These are phyloP conservation scores for Neurospora sp. DNA, from an alignment of 495 filamentous ascomycete genomes.

Conservation along the genomic window DNA sequence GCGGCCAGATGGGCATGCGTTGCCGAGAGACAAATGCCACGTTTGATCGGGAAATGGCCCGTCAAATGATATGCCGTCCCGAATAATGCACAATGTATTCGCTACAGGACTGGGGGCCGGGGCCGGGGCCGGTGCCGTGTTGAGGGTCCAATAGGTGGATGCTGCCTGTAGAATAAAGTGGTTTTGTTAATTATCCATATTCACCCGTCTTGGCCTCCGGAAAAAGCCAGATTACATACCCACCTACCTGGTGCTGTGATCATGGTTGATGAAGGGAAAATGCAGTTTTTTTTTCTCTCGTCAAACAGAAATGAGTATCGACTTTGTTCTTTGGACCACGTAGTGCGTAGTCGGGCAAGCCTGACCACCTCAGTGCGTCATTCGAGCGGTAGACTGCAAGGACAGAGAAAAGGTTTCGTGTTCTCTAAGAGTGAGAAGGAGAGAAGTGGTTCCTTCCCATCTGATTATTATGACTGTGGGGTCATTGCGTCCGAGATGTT, in stretches of 20 bases:
- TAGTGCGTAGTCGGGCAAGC: too few relatives aligned
- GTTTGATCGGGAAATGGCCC: neutral
- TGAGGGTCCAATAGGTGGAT: neutral
- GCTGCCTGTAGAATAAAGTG: conserved; percentile 1
- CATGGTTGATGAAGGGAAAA: neutral
- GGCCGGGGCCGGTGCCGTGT: neutral
- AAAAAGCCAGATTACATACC: conserved; percentile 3
- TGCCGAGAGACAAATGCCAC: conserved; percentile 1
- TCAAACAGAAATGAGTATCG: too few relatives aligned
- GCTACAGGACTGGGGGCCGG: neutral
- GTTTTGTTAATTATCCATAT: conserved; percentile 11
- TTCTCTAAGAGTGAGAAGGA: too few relatives aligned
- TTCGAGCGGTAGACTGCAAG: too few relatives aligned
- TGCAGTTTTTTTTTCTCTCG: neutral
- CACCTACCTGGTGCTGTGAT: neutral
- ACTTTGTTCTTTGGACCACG: too few relatives aligned
- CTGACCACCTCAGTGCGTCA: too few relatives aligned
- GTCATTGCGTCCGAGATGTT: too few relatives aligned
- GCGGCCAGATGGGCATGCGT: neutral
- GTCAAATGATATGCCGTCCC: conserved; percentile 1
- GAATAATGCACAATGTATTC: neutral
- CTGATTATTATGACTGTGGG: too few relatives aligned
- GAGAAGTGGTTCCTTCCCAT: too few relatives aligned
- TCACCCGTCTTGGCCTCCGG: conserved; percentile 5
- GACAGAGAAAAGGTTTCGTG: too few relatives aligned